phyloP scores from a whole-genome alignment of 2,329 filamentous ascomycete genomes.

The Aspergillus felis region DNA sequence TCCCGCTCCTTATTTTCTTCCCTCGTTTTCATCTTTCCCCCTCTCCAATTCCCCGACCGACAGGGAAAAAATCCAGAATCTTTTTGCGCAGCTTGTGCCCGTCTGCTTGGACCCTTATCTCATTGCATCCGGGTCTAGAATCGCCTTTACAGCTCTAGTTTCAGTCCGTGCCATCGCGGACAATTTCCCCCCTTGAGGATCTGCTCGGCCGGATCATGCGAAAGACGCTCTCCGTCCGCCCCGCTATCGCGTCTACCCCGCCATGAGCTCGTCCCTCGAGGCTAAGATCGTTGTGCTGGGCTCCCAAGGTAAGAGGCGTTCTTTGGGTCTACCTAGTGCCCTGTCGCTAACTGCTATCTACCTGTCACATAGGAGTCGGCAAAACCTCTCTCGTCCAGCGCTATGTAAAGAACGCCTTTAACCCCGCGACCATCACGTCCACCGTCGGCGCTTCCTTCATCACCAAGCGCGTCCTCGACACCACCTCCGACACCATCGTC shows the following conservation, averaged over 20 bases:
- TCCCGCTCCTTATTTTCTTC: not conserved
- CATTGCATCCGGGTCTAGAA: not conserved
- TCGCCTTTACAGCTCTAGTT: not conserved
- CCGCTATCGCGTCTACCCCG: slow-evolving; percentile 27
- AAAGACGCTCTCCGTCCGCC: slow-evolving; percentile 21
- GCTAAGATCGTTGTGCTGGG: slow-evolving; percentile 53
- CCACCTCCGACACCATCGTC: slow-evolving; percentile 78
- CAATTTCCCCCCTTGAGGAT: not conserved
- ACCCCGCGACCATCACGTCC: slow-evolving; percentile 46
- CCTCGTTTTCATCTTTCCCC: not conserved
- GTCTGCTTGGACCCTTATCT: not conserved
- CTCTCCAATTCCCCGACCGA: not conserved
- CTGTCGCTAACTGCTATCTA: not conserved
- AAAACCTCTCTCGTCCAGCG: slow-evolving; percentile 52
- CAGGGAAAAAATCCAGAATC: not conserved
- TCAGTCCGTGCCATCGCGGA: not conserved
- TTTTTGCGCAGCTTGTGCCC: not conserved
- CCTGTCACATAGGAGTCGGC: slow-evolving; percentile 41
- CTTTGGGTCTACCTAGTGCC: not conserved
- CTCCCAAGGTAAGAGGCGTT: slow-evolving; percentile 41
- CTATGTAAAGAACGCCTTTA: slow-evolving; percentile 45
- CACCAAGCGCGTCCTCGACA: slow-evolving; percentile 75
- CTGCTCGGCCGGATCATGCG: slow-evolving; percentile 25
- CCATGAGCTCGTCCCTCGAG: slow-evolving; percentile 48
- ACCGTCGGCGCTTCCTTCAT: slow-evolving; percentile 79